Conservation (phyloP, 331 rosid genomes). For the Malus hybrid region DNA sequence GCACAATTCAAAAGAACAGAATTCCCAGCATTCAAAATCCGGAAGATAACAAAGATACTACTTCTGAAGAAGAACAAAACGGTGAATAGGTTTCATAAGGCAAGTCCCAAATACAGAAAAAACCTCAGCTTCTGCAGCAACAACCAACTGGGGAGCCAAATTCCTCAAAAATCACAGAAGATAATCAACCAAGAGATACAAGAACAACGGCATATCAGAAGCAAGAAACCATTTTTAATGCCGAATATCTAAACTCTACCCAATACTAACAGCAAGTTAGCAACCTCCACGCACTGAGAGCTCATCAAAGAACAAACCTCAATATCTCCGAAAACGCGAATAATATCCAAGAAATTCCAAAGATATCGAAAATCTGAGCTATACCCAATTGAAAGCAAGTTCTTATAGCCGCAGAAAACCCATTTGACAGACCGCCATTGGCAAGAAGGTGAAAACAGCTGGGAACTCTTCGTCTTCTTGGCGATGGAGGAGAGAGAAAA, state of each 20-base stretch:
- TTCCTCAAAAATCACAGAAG: slow-evolving; percentile 6
- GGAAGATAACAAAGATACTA: not conserved
- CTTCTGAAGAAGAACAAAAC: slow-evolving; percentile 9
- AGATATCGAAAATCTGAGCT: not conserved
- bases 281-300: not conserved
- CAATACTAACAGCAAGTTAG: not conserved
- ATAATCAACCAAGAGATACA: slow-evolving; percentile 2
- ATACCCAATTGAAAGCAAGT: slow-evolving; percentile 9
- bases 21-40: slow-evolving; percentile 3
- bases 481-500: not conserved
- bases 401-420: slow-evolving; percentile 15
- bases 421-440: slow-evolving; percentile 6
- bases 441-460: not conserved
- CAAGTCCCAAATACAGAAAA: not conserved
- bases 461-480: not conserved
- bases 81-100: not conserved
- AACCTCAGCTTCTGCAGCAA: slow-evolving; percentile 3
- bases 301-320: not conserved
- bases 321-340: not conserved
- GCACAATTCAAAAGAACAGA: slow-evolving; percentile 7
- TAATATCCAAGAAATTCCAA: not conserved
- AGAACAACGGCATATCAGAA: slow-evolving; percentile 4
- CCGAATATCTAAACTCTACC: slow-evolving; percentile 1
- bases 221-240: not conserved
- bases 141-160: not conserved